Percentiles rank a stretch among this genome's conserved stretches.
These are phyloP conservation scores for Gossypium thurberi DNA, from an alignment of 345 rosid species.

Conservation along the genomic window DNA sequence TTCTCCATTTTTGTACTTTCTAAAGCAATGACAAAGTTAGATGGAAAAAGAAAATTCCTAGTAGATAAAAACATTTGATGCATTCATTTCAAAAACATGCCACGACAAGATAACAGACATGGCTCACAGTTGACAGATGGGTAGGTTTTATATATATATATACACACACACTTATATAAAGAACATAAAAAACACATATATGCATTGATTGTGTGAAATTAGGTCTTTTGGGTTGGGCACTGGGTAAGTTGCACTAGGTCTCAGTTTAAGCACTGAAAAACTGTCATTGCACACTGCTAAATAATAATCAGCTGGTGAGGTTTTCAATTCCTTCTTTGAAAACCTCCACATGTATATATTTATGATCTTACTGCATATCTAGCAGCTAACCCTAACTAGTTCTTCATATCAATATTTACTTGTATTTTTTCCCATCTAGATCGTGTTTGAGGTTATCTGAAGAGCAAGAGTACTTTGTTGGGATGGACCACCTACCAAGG, in stretches of 20 bases:
- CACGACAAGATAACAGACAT: background rate
- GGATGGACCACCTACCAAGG: too few species aligned
- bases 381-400: background rate
- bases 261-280: too few species aligned
- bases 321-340: background rate
- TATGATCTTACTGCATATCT: background rate
- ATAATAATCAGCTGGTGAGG: background rate
- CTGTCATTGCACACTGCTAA: too few species aligned
- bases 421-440: background rate
- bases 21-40: background rate
- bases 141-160: too few species aligned
- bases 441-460: too few species aligned
- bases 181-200: too few species aligned
- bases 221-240: too few species aligned
- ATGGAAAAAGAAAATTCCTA: background rate
- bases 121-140: background rate
- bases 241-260: too few species aligned
- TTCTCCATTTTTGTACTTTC: background rate
- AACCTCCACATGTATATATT: background rate
- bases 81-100: background rate
- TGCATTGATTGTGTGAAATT: too few species aligned
- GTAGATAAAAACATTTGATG: background rate
- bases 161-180: too few species aligned
- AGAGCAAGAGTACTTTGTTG: too few species aligned
- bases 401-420: background rate